Conservation (phyloP, 345 rosid species). For the Salix purpurea region DNA sequence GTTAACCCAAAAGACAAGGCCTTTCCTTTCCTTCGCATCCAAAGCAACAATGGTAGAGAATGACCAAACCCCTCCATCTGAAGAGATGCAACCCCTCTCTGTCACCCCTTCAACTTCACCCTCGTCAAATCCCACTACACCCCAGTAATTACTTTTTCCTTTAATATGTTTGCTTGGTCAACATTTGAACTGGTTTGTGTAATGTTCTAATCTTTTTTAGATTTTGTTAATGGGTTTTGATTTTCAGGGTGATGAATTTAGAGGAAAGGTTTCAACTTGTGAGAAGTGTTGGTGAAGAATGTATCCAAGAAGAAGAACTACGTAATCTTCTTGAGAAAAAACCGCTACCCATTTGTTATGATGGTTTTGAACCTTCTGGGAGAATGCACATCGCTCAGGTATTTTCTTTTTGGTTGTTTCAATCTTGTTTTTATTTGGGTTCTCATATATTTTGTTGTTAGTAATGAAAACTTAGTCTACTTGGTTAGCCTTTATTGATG, state of each 20-base stretch:
- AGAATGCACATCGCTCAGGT: conserved; percentile 98
- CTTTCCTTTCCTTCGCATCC: background rate
- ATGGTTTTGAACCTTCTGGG: conserved; percentile 94
- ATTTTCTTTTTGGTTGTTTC: background rate
- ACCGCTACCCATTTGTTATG: conserved; percentile 77
- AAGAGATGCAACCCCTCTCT: conserved; percentile 7
- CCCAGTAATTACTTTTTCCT: background rate
- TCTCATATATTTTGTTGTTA: background rate
- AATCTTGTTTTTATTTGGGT: background rate
- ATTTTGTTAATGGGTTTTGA: background rate
- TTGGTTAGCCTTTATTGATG: background rate
- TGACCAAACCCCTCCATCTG: background rate
- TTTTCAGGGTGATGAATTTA: conserved; percentile 33
- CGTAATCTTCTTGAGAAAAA: conserved; percentile 67
- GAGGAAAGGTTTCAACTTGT: conserved; percentile 67
- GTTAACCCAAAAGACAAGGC: background rate
- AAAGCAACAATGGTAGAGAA: background rate
- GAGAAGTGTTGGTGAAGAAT: conserved; percentile 81
- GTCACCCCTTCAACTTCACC: conserved; percentile 1
- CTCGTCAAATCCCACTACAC: background rate
- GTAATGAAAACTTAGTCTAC: background rate
- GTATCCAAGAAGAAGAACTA: conserved; percentile 80
- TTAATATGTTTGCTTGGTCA: background rate
- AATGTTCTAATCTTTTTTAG: background rate
- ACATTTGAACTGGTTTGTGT: background rate